Evolutionary conservation across 768 basidiomycete species (phyloP).

Genomic region (Tylopilus rubrobrunneus): DNA sequence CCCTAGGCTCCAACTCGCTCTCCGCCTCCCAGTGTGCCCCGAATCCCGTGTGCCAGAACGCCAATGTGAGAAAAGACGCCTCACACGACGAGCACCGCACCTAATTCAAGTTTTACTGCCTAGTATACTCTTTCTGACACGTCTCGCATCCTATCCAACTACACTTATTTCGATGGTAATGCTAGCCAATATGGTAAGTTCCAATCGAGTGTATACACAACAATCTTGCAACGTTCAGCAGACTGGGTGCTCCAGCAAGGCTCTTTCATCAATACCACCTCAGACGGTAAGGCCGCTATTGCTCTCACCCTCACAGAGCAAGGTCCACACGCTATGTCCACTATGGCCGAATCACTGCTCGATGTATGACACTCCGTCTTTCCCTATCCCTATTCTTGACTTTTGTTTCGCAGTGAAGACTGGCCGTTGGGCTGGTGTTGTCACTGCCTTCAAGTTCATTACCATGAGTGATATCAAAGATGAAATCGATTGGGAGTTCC

Average conservation of each 20-base stretch:
- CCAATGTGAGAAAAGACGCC: constrained; percentile 40
- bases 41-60: constrained; percentile 65
- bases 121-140: constrained; percentile 64
- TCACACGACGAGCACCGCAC: not conserved
- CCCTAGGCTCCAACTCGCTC: constrained; percentile 59
- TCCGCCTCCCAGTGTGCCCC: constrained; percentile 56
- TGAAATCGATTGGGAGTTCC: constrained; percentile 88
- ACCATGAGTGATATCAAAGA: constrained; percentile 83
- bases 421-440: constrained; percentile 74
- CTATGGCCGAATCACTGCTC: constrained; percentile 66
- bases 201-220: not conserved
- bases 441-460: constrained; percentile 66
- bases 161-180: constrained; percentile 70
- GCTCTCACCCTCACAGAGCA: constrained; percentile 62
- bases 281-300: constrained; percentile 55
- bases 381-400: not conserved
- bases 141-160: constrained; percentile 63
- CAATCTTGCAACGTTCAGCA: constrained; percentile 19
- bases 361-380: constrained; percentile 34
- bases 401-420: constrained; percentile 56
- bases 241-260: constrained; percentile 75
- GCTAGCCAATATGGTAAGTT: constrained; percentile 56
- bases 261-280: constrained; percentile 58
- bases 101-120: not conserved
- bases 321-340: constrained; percentile 80